phyloP scores from a whole-genome alignment of 2,329 filamentous ascomycete species.

The Elsinoe fawcettii region DNA sequence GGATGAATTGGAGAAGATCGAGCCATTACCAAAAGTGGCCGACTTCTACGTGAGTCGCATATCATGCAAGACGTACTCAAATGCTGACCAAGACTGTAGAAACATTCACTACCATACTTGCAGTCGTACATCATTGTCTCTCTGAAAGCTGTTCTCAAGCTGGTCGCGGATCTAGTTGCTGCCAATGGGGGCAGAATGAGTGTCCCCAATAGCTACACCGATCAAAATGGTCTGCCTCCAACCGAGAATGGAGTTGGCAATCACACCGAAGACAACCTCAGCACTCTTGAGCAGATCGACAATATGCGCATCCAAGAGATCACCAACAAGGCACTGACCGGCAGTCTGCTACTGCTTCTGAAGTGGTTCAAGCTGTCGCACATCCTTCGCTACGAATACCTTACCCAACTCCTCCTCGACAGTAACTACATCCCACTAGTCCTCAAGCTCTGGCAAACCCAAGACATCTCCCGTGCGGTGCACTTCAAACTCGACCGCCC shows the following conservation, averaged over 20 bases:
- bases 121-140: constrained; percentile 92
- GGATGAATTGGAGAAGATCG: constrained; percentile 18
- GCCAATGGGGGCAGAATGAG: constrained; percentile 8
- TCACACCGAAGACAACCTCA: constrained; percentile 24
- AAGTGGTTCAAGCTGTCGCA: constrained; percentile 98
- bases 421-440: constrained; percentile 91
- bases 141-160: constrained; percentile 76
- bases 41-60: constrained; percentile 66
- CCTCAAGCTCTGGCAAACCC: constrained; percentile 86
- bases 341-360: constrained; percentile 72
- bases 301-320: constrained; percentile 77
- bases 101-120: constrained; percentile 69
- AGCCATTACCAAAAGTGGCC: constrained; percentile 53
- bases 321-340: constrained; percentile 83
- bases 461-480: constrained; percentile 84
- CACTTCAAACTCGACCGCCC: constrained; percentile 77
- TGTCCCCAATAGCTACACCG: constrained; percentile 13
- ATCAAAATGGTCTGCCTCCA: constrained; percentile 18
- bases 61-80: background rate
- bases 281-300: constrained; percentile 65
- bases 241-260: constrained; percentile 32
- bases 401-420: constrained; percentile 87
- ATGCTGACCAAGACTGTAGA: constrained; percentile 43
- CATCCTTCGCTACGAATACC: constrained; percentile 88
- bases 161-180: constrained; percentile 75